Conservation (phyloP, 208 protist genomes). For the Leptomonas seymouri region DNA sequence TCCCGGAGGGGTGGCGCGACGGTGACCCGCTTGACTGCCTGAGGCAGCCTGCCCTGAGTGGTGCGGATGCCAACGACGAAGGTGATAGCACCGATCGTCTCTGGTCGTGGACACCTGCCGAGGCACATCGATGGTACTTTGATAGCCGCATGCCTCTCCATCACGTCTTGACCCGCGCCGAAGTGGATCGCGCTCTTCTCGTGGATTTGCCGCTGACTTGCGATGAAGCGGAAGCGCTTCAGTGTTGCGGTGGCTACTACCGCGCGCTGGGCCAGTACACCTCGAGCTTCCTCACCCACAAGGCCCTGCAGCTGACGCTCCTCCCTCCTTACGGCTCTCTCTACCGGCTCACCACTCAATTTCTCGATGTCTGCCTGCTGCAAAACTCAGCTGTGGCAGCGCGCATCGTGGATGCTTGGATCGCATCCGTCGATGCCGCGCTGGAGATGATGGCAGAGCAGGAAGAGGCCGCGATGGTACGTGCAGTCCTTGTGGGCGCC, state of each 20-base stretch:
- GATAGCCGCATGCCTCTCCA: slow-evolving; percentile 8
- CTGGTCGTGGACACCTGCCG: slow-evolving; percentile 26
- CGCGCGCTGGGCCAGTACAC: slow-evolving; percentile 50
- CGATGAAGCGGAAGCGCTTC: slow-evolving; percentile 42
- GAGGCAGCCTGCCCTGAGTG: not conserved
- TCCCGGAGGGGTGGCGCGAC: slow-evolving; percentile 14
- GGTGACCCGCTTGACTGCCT: slow-evolving; percentile 22
- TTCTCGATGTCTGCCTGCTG: slow-evolving; percentile 76
- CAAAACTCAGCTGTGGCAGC: slow-evolving; percentile 53
- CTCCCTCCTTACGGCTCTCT: slow-evolving; percentile 73
- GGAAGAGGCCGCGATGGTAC: slow-evolving; percentile 25
- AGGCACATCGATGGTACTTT: slow-evolving; percentile 36
- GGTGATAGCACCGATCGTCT: slow-evolving; percentile 13
- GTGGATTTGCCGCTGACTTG: slow-evolving; percentile 6
- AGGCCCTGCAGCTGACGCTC: slow-evolving; percentile 81
- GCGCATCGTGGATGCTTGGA: slow-evolving; percentile 59
- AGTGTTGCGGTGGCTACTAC: slow-evolving; percentile 72
- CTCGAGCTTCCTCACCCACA: slow-evolving; percentile 71
- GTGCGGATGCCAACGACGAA: not conserved
- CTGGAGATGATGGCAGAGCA: slow-evolving; percentile 28
- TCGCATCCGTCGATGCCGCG: slow-evolving; percentile 19
- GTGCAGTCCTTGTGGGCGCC: slow-evolving; percentile 2
- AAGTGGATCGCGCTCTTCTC: slow-evolving; percentile 19
- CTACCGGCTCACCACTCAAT: slow-evolving; percentile 52
- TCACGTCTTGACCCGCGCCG: slow-evolving; percentile 17